Base-by-base conservation (phyloP, 75 land plant genomes). In the Sequoiadendron giganteum region DNA sequence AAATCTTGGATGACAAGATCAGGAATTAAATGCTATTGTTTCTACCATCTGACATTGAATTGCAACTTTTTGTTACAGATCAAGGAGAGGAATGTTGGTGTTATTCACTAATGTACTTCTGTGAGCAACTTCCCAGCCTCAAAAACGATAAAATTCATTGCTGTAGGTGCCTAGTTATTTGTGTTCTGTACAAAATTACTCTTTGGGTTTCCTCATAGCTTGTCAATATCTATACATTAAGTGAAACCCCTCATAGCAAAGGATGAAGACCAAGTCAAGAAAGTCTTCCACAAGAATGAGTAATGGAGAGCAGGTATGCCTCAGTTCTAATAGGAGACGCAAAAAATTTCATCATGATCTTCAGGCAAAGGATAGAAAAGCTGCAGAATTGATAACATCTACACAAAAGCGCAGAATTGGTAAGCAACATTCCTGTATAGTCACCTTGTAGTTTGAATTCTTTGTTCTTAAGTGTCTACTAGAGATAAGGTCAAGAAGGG, bases 221-320 rank as follows among this genome's bases (percentile, higher is more conserved):
- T 73, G 77, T 34, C 38, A 32, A 34, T 32, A 73, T 73, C 77
- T 30, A 73, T 2, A 73, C 77, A 73, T 73, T 10, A 11, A 73
- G 77, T 73, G 77, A 73, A 30, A 32, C 38, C 14, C 15, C 11
- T 73, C 15, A 73, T 34, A 65, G 77, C 14, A 32, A 32, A 73
- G 15, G 15, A 73, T 73, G 77, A 73, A 73, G 77, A 14, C 77
- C 77, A 73, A 73, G 77, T 32, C 77, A 34, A 73, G 83, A 49
- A 80, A 80, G 47, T 40, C 83, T 80, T 80, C 30, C n/a, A 25
- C 48, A 80, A 80, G 83, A 80, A 47, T 80, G 25, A 47, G 83
- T 80, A 80, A 25, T 21, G 47, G 30, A 42, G 83, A 80, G 3
- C 83, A 80, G 45, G 47, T 43, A 80, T 82, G 52, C 49, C 84